phyloP scores from a whole-genome alignment of 164 flowering plant species.

The Vitis rotundifolia region DNA sequence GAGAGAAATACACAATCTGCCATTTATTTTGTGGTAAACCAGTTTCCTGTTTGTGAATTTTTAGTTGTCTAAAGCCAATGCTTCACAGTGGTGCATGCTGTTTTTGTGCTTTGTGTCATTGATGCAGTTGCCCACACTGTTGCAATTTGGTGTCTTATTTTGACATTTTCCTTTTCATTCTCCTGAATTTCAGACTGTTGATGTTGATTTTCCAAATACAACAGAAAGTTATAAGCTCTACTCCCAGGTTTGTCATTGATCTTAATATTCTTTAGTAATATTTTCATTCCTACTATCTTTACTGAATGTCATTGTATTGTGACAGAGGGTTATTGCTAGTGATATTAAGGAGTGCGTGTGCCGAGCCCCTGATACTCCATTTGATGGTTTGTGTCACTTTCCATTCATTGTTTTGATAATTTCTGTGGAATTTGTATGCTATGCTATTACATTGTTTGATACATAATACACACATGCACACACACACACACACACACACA shows the following conservation, averaged over 20 bases:
- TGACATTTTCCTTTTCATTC: neutral
- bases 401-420: slow-evolving; percentile 8
- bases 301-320: slow-evolving; percentile 11
- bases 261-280: slow-evolving; percentile 9
- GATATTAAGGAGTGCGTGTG: slow-evolving; percentile 96
- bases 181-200: slow-evolving; percentile 55
- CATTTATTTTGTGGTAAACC: neutral
- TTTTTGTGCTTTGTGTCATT: neutral
- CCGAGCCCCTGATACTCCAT: slow-evolving; percentile 95
- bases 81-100: neutral
- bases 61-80: too few relatives aligned
- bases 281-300: slow-evolving; percentile 4
- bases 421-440: neutral
- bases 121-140: neutral
- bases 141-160: neutral
- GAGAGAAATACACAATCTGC: neutral
- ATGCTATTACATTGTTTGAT: too few relatives aligned
- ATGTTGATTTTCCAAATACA: slow-evolving; percentile 86
- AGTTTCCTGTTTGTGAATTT: neutral
- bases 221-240: slow-evolving; percentile 91
- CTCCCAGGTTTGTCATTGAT: slow-evolving; percentile 59
- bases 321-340: slow-evolving; percentile 82
- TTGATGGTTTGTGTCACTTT: slow-evolving; percentile 68
- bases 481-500: too few relatives aligned
- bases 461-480: too few relatives aligned